Evolutionary conservation across 2,329 filamentous ascomycete species (phyloP).

Genomic region (Colletotrichum sp.): DNA sequence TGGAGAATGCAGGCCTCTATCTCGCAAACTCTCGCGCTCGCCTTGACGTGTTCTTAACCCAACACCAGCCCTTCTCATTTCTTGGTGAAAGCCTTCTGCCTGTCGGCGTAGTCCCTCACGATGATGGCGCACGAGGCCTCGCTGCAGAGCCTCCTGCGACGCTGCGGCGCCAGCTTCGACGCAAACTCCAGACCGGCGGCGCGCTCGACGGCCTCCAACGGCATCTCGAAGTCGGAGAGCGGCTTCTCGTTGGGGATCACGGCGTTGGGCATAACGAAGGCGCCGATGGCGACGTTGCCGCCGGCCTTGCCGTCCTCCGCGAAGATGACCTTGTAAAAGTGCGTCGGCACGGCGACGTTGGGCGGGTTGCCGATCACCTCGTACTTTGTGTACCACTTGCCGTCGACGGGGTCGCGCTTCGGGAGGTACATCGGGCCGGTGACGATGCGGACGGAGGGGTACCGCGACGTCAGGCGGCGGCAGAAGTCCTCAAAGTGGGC

Average conservation of each 20-base stretch:
- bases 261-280: slow-evolving; percentile 95
- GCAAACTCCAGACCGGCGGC: slow-evolving; percentile 94
- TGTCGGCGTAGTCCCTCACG: slow-evolving; percentile 76
- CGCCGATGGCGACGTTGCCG: slow-evolving; percentile 85
- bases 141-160: slow-evolving; percentile 80
- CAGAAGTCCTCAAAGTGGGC: slow-evolving; percentile 98
- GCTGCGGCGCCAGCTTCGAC: slow-evolving; percentile 72
- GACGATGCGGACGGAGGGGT: slow-evolving; percentile 88
- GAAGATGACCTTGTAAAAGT: slow-evolving; percentile 99
- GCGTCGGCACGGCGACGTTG: slow-evolving; percentile 93
- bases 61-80: slow-evolving; percentile 23
- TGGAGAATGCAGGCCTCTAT: neutral
- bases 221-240: slow-evolving; percentile 91
- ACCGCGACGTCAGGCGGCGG: slow-evolving; percentile 76
- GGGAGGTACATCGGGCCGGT: slow-evolving; percentile 95
- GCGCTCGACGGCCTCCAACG: slow-evolving; percentile 88
- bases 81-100: slow-evolving; percentile 61
- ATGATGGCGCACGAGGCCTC: slow-evolving; percentile 85
- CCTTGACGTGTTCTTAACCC: neutral
- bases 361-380: slow-evolving; percentile 95
- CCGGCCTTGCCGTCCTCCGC: slow-evolving; percentile 77
- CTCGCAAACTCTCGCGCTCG: neutral
- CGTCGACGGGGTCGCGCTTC: slow-evolving; percentile 77
- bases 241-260: slow-evolving; percentile 86
- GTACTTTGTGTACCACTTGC: slow-evolving; percentile 95